These are phyloP conservation scores for Cyclanthera cordifolia DNA, from an alignment of 306 rosid genomes.

Conservation along the genomic window DNA sequence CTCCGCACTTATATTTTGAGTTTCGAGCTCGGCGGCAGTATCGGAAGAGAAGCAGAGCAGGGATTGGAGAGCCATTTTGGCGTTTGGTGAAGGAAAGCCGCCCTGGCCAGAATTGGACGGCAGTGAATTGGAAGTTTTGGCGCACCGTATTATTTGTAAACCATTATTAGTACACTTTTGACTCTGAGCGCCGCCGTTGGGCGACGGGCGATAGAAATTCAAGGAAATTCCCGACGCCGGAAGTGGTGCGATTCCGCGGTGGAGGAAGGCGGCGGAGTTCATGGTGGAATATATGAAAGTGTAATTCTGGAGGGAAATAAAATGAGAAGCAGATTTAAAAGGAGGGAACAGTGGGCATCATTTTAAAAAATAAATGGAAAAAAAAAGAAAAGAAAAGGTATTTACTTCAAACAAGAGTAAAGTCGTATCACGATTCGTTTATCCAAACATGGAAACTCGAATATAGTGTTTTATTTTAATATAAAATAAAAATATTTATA, in stretches of 20 bases:
- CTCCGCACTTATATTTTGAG: rapidly evolving
- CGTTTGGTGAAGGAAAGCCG: background rate
- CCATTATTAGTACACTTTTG: background rate
- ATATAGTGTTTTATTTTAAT: too few species aligned
- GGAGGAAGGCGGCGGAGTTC: background rate
- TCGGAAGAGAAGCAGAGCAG: background rate
- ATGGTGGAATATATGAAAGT: too few species aligned
- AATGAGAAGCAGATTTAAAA: too few species aligned
- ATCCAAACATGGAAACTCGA: too few species aligned
- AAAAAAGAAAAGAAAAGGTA: too few species aligned
- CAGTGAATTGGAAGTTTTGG: rapidly evolving
- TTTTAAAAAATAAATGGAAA: too few species aligned
- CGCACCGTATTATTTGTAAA: background rate
- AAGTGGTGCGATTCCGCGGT: background rate
- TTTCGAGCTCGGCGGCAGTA: background rate
- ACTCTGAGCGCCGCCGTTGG: background rate
- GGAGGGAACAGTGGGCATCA: background rate
- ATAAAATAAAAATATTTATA: too few species aligned
- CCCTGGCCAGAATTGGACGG: too few species aligned
- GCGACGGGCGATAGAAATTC: background rate
- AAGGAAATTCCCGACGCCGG: background rate
- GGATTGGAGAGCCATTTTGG: background rate
- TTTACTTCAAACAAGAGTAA: too few species aligned
- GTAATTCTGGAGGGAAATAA: too few species aligned
- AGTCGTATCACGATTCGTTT: too few species aligned